These are phyloP conservation scores for Trichoderma afroharzianum DNA, from an alignment of 2,329 filamentous ascomycete species.

Conservation along the genomic window DNA sequence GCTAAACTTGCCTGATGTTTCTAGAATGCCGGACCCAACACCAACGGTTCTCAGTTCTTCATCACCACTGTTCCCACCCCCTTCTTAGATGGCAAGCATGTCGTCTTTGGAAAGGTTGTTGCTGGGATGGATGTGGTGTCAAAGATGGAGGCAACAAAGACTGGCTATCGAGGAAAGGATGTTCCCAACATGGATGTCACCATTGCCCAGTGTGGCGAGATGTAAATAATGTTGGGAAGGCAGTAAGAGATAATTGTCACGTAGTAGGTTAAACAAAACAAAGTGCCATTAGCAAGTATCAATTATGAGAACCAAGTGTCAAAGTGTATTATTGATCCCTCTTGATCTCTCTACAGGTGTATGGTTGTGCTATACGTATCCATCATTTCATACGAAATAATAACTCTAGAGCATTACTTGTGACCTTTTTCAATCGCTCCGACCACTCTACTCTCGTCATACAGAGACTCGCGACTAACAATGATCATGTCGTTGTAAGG, in stretches of 20 bases:
- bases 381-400: background rate
- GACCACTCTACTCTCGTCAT: background rate
- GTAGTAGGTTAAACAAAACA: background rate
- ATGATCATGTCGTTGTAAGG: background rate
- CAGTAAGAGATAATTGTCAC: background rate
- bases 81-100: constrained; percentile 88
- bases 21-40: constrained; percentile 85
- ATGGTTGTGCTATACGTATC: background rate
- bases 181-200: constrained; percentile 80
- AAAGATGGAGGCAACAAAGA: constrained; percentile 91
- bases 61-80: constrained; percentile 86
- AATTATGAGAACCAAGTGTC: background rate
- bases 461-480: background rate
- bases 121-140: constrained; percentile 86
- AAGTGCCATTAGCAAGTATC: background rate
- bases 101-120: constrained; percentile 88
- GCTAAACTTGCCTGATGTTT: background rate
- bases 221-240: constrained; percentile 50
- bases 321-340: background rate
- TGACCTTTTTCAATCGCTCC: background rate
- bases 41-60: constrained; percentile 96
- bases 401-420: background rate
- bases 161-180: constrained; percentile 68
- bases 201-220: constrained; percentile 87
- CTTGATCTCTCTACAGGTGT: background rate